Conservation (phyloP, 83 land plant species). For the Larix sibirica region DNA sequence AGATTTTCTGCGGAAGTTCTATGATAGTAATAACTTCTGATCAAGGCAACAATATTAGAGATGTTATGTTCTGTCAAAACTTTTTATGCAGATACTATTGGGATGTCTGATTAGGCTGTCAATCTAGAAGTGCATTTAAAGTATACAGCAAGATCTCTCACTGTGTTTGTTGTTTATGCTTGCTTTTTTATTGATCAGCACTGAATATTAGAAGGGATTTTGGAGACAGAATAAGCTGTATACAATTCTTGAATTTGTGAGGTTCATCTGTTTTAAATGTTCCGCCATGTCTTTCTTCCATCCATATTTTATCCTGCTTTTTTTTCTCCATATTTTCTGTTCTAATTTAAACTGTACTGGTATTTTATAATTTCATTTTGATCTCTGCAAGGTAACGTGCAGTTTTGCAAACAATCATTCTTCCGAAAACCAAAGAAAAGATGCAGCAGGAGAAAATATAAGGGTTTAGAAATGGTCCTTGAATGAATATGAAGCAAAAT, state of each 20-base stretch:
- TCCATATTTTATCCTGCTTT: neutral
- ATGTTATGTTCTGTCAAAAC: neutral
- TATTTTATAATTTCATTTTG: neutral
- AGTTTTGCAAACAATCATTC: neutral
- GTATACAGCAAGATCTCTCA: neutral
- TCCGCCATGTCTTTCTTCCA: neutral
- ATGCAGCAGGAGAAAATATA: neutral
- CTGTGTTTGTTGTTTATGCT: neutral
- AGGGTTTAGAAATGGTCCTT: neutral
- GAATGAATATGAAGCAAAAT: too few species aligned
- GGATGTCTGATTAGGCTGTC: neutral
- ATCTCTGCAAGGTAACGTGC: neutral
- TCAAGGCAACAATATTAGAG: neutral
- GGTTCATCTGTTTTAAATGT: neutral
- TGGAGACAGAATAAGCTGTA: neutral
- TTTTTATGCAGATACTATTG: neutral
- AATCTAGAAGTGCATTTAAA: neutral
- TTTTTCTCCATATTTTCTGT: neutral
- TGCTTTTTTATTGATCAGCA: neutral
- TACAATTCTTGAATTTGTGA: neutral
- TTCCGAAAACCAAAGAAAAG: neutral
- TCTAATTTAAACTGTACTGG: neutral
- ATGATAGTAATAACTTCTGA: constrained; percentile 67
- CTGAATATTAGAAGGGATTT: neutral
- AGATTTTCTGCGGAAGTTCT: constrained; percentile 80